Evolutionary conservation across 139 green algal genomes (phyloP).

Genomic region (Diplosphaera chodatii): DNA sequence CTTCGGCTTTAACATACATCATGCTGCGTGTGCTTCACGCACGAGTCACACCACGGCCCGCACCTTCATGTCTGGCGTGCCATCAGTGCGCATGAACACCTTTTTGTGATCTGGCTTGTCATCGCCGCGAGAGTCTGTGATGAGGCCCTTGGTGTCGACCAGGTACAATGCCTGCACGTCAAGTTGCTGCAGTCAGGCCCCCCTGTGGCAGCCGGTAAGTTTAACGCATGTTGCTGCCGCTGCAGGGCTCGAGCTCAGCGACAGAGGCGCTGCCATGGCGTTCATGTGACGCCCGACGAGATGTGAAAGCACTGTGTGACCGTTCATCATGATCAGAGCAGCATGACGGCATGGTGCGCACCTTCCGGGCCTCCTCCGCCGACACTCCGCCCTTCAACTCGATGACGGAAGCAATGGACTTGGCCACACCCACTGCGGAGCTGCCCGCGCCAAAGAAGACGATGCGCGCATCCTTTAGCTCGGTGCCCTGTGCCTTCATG

Average conservation of each 20-base stretch:
- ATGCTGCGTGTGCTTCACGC: too few species aligned
- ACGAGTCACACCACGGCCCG: too few species aligned
- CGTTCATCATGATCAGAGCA: too few species aligned
- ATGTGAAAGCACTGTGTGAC: too few species aligned
- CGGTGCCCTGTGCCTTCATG: conserved; percentile 36
- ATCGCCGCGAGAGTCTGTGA: conserved; percentile 39
- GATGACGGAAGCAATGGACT: conserved; percentile 29
- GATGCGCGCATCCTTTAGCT: conserved; percentile 25
- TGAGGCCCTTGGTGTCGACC: conserved; percentile 40
- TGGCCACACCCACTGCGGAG: conserved; percentile 42
- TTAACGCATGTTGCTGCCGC: too few species aligned
- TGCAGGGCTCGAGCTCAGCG: too few species aligned
- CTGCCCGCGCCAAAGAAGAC: conserved; percentile 50
- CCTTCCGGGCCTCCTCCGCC: not conserved
- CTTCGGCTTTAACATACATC: too few species aligned
- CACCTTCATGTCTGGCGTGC: conserved; percentile 27
- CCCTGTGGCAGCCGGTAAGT: too few species aligned
- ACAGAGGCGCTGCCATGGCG: too few species aligned
- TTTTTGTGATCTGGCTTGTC: conserved; percentile 46
- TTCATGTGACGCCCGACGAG: too few species aligned
- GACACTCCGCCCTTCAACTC: not conserved
- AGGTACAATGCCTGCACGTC: conserved; percentile 28
- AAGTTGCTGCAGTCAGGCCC: too few species aligned
- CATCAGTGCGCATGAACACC: conserved; percentile 21
- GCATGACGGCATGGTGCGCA: too few species aligned